These are phyloP conservation scores for Emergomyces africanus DNA, from an alignment of 2,329 filamentous ascomycete genomes.

Conservation along the genomic window DNA sequence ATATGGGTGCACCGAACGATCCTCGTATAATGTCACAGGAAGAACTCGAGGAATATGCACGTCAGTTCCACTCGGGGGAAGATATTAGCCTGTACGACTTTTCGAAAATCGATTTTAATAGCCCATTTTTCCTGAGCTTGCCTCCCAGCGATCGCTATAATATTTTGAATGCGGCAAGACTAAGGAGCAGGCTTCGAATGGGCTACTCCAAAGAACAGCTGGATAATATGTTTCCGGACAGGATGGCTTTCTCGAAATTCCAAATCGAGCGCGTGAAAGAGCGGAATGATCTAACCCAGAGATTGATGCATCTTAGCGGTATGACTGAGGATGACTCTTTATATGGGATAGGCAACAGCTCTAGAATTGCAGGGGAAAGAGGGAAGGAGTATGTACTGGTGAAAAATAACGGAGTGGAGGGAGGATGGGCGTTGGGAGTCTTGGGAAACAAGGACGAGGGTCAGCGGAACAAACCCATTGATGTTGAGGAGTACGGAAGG, in stretches of 20 bases:
- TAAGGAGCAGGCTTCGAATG: constrained; percentile 85
- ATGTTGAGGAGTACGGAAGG: constrained; percentile 58
- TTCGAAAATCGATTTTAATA: constrained; percentile 96
- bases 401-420: constrained; percentile 88
- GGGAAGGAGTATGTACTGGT: constrained; percentile 92
- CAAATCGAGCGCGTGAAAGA: constrained; percentile 91
- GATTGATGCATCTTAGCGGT: constrained; percentile 86
- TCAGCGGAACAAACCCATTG: constrained; percentile 75
- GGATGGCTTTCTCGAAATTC: constrained; percentile 93
- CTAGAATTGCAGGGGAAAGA: constrained; percentile 53
- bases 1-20: constrained; percentile 83
- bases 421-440: constrained; percentile 90
- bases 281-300: constrained; percentile 85
- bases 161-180: constrained; percentile 83
- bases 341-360: constrained; percentile 45
- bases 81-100: constrained; percentile 88
- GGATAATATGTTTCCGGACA: constrained; percentile 90
- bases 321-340: constrained; percentile 69
- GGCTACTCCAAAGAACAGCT: constrained; percentile 93
- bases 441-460: constrained; percentile 75
- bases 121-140: constrained; percentile 85
- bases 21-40: constrained; percentile 93
- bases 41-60: constrained; percentile 85
- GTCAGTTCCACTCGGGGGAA: constrained; percentile 82
- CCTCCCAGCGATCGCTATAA: constrained; percentile 90